Conservation (phyloP, 2,329 filamentous ascomycete species). For the Tetracladium maxilliforme region DNA sequence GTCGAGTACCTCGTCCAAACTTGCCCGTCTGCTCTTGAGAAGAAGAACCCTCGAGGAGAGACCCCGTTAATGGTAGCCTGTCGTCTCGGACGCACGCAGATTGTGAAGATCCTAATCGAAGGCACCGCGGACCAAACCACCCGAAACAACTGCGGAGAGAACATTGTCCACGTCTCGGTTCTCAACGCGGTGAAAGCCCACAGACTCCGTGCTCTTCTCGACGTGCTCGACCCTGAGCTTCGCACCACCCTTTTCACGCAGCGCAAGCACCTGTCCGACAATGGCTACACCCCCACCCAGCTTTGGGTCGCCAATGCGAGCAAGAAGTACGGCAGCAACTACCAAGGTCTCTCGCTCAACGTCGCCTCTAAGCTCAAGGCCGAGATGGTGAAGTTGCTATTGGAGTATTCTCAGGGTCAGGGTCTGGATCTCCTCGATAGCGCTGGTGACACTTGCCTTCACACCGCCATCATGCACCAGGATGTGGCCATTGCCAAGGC, state of each 20-base stretch:
- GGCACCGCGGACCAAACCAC: conserved; percentile 55
- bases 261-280: conserved; percentile 28
- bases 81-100: conserved; percentile 32
- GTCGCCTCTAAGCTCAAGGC: conserved; percentile 15
- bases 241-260: conserved; percentile 45
- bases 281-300: conserved; percentile 50
- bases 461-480: conserved; percentile 20
- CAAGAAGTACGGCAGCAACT: conserved; percentile 1
- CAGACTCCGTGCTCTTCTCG: conserved; percentile 10
- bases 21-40: conserved; percentile 46
- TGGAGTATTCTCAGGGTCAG: conserved; percentile 38
- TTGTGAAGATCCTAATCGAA: conserved; percentile 45
- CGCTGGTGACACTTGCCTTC: conserved; percentile 50
- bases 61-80: conserved; percentile 61
- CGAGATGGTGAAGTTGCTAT: conserved; percentile 30
- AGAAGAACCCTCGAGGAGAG: conserved; percentile 37
- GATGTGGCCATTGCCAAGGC: conserved; percentile 20
- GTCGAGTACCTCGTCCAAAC: conserved; percentile 52
- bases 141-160: conserved; percentile 45
- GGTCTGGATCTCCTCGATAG: conserved; percentile 45
- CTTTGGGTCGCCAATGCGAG: conserved; percentile 27
- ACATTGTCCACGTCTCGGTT: conserved; percentile 50
- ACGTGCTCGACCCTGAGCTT: conserved; percentile 16
- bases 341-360: conserved; percentile 1
- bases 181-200: conserved; percentile 14